Evolutionary conservation across 495 filamentous ascomycete genomes (phyloP).

Genomic region (Aspergillus homomorphus): DNA sequence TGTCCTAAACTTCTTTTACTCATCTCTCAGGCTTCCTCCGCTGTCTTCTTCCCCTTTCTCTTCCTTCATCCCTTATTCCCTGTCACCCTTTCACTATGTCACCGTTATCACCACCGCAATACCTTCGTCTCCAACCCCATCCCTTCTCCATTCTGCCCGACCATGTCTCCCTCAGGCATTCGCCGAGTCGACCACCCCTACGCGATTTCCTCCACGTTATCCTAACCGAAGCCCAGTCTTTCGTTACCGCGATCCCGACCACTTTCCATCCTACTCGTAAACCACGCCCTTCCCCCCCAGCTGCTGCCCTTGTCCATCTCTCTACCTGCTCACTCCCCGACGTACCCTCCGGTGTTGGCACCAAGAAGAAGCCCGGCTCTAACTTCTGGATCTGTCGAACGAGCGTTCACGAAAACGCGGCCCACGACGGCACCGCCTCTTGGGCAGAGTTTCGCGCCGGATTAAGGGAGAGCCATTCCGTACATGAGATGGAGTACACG

Average conservation of each 20-base stretch:
- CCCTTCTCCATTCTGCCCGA: conserved; percentile 31
- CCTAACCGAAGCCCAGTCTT: conserved; percentile 54
- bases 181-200: conserved; percentile 17
- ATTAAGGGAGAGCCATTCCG: conserved; percentile 59
- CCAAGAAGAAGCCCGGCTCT: not conserved
- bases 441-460: conserved; percentile 63
- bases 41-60: not conserved
- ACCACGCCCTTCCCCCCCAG: conserved; percentile 38
- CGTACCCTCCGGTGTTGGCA: not conserved
- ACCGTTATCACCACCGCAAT: not conserved
- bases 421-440: conserved; percentile 55
- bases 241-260: conserved; percentile 44
- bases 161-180: conserved; percentile 27
- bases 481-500: conserved; percentile 70
- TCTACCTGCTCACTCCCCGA: conserved; percentile 39
- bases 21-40: not conserved
- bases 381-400: conserved; percentile 69
- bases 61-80: not conserved
- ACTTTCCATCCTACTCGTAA: conserved; percentile 27
- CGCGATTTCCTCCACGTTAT: conserved; percentile 28
- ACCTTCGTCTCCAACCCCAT: conserved; percentile 28
- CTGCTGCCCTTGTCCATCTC: conserved; percentile 45
- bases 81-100: not conserved
- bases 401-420: conserved; percentile 57
- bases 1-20: not conserved